Conservation (phyloP, 2,329 filamentous ascomycete genomes). For the Cercospora brassicicola region DNA sequence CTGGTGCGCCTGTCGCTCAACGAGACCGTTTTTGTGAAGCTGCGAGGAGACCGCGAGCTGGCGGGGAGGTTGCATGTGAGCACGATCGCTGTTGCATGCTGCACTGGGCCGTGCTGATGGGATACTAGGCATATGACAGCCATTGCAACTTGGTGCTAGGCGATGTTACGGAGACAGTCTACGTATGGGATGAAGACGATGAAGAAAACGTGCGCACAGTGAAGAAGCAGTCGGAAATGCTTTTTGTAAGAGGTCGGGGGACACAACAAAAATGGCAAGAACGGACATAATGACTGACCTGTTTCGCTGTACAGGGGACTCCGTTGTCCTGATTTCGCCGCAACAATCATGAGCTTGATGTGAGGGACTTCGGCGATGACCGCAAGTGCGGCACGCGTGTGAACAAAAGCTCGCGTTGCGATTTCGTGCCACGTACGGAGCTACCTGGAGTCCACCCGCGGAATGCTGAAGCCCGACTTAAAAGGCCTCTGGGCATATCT, state of each 20-base stretch:
- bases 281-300: not conserved
- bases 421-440: too few species aligned
- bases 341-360: conserved; percentile 29
- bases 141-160: conserved; percentile 97
- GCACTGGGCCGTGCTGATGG: conserved; percentile 15
- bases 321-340: conserved; percentile 52
- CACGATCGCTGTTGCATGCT: conserved; percentile 14
- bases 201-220: conserved; percentile 79
- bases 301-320: conserved; percentile 45
- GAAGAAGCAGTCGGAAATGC: conserved; percentile 97
- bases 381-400: not conserved
- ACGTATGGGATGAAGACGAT: conserved; percentile 80
- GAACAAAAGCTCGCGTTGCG: not conserved
- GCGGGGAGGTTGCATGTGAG: conserved; percentile 91
- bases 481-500: not conserved
- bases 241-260: conserved; percentile 88
- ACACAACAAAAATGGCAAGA: not conserved
- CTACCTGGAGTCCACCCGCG: too few species aligned
- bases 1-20: conserved; percentile 92
- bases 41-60: conserved; percentile 90
- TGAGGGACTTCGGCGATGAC: not conserved
- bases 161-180: conserved; percentile 96
- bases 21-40: conserved; percentile 95
- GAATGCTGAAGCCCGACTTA: too few species aligned
- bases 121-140: conserved; percentile 86